phyloP scores from a whole-genome alignment of 1,284 basidiomycete species.

The Taiwanofungus camphoratus region DNA sequence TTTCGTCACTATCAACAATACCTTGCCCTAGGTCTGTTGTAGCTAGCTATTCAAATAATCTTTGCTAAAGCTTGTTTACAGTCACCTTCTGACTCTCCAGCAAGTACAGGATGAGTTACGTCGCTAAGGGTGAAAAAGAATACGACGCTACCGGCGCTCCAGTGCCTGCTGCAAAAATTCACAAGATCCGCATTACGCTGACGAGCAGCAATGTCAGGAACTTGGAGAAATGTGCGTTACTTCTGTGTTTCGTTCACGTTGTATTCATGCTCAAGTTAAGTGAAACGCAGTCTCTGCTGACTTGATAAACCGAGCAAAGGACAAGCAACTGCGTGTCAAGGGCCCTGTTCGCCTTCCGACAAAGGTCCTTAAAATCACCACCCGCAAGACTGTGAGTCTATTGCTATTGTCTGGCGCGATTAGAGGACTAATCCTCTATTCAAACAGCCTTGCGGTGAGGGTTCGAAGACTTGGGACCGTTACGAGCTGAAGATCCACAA shows the following conservation, averaged over 20 bases:
- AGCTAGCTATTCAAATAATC: too few relatives aligned
- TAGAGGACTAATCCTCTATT: conserved; percentile 2
- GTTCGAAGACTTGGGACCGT: conserved; percentile 99
- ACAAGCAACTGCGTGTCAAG: conserved; percentile 99
- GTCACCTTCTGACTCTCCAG: conserved; percentile 77
- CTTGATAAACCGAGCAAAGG: conserved; percentile 98
- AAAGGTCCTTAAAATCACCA: conserved; percentile 98
- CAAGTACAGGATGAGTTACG: conserved; percentile 87
- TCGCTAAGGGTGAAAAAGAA: conserved; percentile 99
- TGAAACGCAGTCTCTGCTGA: conserved; percentile 72
- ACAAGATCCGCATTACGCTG: conserved; percentile 99
- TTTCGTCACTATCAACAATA: conserved; percentile 25
- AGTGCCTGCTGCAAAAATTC: conserved; percentile 85
- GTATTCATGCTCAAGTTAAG: too few relatives aligned
- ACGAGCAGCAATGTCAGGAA: conserved; percentile 98
- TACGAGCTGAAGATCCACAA: conserved; percentile 99
- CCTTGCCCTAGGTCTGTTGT: too few relatives aligned
- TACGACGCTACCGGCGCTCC: conserved; percentile 90
- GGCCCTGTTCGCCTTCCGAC: conserved; percentile 99
- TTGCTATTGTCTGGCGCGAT: background rate
- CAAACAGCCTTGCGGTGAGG: conserved; percentile 98
- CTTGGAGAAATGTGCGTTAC: conserved; percentile 89
- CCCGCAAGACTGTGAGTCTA: conserved; percentile 86
- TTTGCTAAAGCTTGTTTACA: too few relatives aligned
- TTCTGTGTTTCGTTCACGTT: too few relatives aligned